Percentiles rank a stretch among this genome's conserved stretches.
phyloP scores from a whole-genome alignment of 2,329 filamentous ascomycete genomes.

The Knufia fluminis region DNA sequence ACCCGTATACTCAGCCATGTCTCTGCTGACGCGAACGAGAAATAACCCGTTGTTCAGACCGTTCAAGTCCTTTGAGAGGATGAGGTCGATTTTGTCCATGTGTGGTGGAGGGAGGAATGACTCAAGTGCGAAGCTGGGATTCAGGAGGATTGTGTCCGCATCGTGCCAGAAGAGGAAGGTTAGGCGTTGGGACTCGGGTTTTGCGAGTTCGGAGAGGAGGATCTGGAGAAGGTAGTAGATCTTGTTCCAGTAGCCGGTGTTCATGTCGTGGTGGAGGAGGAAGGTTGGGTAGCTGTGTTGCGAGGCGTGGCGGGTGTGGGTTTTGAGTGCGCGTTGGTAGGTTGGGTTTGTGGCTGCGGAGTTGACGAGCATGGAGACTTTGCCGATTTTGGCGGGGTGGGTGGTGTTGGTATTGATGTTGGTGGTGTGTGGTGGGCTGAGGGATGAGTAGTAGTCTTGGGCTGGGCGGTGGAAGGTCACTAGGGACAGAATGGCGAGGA shows the following conservation, averaged over 20 bases:
- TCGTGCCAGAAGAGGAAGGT: conserved; percentile 32
- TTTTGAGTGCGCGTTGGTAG: background rate
- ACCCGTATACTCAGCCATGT: conserved; percentile 26
- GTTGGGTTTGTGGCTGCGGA: background rate
- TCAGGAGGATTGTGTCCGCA: conserved; percentile 28
- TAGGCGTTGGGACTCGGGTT: conserved; percentile 25
- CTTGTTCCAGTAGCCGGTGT: conserved; percentile 15
- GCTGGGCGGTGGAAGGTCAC: too few species aligned
- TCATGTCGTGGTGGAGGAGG: background rate
- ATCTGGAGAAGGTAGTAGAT: conserved; percentile 22
- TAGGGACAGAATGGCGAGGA: too few species aligned
- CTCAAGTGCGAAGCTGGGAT: conserved; percentile 27
- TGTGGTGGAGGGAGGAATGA: conserved; percentile 27
- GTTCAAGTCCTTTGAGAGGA: conserved; percentile 27
- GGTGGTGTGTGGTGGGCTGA: too few species aligned
- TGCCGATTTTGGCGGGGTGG: background rate
- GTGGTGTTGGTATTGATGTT: too few species aligned
- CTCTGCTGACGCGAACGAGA: conserved; percentile 27
- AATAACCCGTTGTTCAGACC: conserved; percentile 30
- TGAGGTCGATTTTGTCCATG: conserved; percentile 20
- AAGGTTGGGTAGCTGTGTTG: background rate
- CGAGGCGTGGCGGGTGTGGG: background rate
- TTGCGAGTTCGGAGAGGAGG: conserved; percentile 28
- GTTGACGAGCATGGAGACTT: conserved; percentile 2
- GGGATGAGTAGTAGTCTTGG: too few species aligned